These are phyloP conservation scores for Penicillium sp. DNA, from an alignment of 2,329 filamentous ascomycete genomes.

Conservation along the genomic window DNA sequence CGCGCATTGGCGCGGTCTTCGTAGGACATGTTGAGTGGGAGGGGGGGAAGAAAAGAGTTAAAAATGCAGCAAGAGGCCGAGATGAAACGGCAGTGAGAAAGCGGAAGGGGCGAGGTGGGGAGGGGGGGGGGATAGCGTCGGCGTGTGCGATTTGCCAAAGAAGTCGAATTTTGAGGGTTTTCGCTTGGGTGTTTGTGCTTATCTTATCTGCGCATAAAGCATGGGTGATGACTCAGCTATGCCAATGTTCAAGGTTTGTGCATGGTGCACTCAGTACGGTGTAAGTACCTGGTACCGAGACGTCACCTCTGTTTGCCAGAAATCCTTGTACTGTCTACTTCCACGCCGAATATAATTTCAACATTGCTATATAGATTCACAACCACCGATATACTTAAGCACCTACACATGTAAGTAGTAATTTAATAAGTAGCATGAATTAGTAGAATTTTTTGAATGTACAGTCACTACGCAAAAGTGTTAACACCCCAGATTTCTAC, in stretches of 20 bases:
- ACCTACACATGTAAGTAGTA: background rate
- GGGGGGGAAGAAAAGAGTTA: constrained; percentile 8
- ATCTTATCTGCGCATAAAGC: constrained; percentile 38
- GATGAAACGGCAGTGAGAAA: constrained; percentile 20
- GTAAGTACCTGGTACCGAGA: background rate
- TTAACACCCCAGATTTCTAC: too few species aligned
- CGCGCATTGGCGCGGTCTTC: constrained; percentile 44
- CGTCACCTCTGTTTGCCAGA: background rate
- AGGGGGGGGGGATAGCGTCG: constrained; percentile 32
- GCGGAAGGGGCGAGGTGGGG: constrained; percentile 20
- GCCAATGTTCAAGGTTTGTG: background rate
- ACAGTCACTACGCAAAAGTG: too few species aligned
- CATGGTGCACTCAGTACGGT: background rate
- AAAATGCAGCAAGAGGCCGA: constrained; percentile 15
- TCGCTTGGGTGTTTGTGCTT: constrained; percentile 46
- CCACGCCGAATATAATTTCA: background rate
- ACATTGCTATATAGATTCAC: background rate
- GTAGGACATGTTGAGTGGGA: constrained; percentile 44
- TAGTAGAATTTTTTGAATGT: too few species aligned
- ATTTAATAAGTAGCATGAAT: background rate
- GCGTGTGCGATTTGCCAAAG: constrained; percentile 39
- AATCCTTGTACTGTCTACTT: background rate
- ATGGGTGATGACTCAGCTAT: constrained; percentile 34
- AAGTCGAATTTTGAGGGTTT: constrained; percentile 47
- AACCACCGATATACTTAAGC: background rate